Conservation (phyloP, 2,329 filamentous ascomycete genomes). For the Fusarium ramigenum region DNA sequence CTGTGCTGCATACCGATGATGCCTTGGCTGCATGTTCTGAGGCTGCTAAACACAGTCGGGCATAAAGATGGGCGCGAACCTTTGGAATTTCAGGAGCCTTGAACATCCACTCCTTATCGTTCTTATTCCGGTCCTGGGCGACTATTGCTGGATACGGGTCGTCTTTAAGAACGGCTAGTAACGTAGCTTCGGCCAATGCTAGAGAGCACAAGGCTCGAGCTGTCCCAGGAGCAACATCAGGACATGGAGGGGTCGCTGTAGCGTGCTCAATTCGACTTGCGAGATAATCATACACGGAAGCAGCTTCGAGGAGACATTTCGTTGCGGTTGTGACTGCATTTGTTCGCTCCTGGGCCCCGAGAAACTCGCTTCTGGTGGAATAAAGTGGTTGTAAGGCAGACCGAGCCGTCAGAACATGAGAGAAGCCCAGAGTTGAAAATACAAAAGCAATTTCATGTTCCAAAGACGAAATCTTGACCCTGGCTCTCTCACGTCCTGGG, state of each 20-base stretch:
- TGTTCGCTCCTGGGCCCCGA: constrained; percentile 72
- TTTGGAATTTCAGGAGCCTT: constrained; percentile 87
- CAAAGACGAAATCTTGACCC: constrained; percentile 76
- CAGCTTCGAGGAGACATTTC: constrained; percentile 79
- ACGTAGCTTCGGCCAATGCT: constrained; percentile 85
- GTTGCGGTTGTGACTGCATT: constrained; percentile 78
- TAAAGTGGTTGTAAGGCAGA: constrained; percentile 78
- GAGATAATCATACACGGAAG: constrained; percentile 80
- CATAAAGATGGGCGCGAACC: constrained; percentile 88
- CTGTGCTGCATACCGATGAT: constrained; percentile 58
- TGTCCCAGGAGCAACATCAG: constrained; percentile 63
- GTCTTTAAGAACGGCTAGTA: constrained; percentile 91
- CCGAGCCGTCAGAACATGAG: constrained; percentile 77
- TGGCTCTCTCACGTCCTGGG: constrained; percentile 69
- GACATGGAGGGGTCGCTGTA: constrained; percentile 54
- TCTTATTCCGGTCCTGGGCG: constrained; percentile 81
- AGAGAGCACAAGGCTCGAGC: constrained; percentile 69
- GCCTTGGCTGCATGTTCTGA: constrained; percentile 87
- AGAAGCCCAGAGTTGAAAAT: constrained; percentile 79
- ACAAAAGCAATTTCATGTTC: constrained; percentile 87
- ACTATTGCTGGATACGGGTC: constrained; percentile 90
- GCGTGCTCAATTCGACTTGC: constrained; percentile 62
- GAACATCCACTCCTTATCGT: constrained; percentile 97
- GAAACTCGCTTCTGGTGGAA: constrained; percentile 67
- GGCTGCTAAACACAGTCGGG: constrained; percentile 85